Base-by-base conservation (phyloP, 2,329 filamentous ascomycete genomes). In the Diplodia corticola region DNA sequence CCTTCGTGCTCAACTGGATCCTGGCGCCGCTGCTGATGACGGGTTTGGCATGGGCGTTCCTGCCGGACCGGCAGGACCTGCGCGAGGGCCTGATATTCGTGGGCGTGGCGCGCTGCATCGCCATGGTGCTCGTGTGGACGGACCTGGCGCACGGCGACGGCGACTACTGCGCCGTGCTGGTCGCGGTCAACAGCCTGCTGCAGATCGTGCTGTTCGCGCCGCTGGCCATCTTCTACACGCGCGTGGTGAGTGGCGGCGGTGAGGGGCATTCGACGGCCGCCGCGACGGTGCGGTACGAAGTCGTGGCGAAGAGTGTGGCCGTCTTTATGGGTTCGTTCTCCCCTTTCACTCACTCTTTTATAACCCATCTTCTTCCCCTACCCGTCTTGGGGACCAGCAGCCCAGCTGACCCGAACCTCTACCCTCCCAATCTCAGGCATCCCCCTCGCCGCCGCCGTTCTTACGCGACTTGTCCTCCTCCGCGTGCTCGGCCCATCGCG, bases 61-160 rank as follows among this genome's bases (percentile, higher is more conserved):
- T 79, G 1, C 77, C 77, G 1, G 77, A 79, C 65, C 77, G 83
- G 64, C 76, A 76, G 44, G 83, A 79, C 2, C 75, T 85, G 2
- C 76, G 83, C 1, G 84, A 87, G 48, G 92, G 91, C 0, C 80
- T 95, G 2, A 91, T 95, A 44, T 85, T 96, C 5, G 92, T 97
- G 0, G 92, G 93, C 0, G 80, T 97, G 1, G 93, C 91, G 5
- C 82, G 93, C 63, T 97, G 93, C 71, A 96, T 96, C 69, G 92
- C 92, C 35, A 96, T 96, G 92, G 91, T 90, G 1, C 78, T 91
- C 5, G 90, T 96, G 68, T 96, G 91, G 92, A 95, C 87, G 0
- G 86, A 86, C 4, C 80, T 92, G 0, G 91, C 92, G 0, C 88
- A 88, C 1, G 93, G 93, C 5, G 90, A 96, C 69, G 80, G 78